A percentile compares a stretch with the other conserved stretches of the same genome.
Evolutionary conservation across 169 alveolate species (phyloP).

Genomic region (Haemoproteus tartakovskyi): DNA sequence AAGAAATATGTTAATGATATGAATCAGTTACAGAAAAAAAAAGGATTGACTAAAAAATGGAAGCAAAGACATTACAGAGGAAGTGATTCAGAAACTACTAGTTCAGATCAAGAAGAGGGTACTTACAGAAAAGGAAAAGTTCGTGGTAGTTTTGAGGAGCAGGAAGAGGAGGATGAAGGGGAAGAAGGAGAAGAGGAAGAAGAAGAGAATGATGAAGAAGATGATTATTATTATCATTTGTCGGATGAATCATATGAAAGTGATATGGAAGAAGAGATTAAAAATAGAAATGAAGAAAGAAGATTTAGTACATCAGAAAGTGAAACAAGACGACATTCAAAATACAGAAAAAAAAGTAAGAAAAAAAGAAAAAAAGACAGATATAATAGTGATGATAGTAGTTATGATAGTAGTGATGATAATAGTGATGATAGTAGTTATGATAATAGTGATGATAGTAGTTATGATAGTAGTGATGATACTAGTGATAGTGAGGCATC

Average conservation of each 20-base stretch:
- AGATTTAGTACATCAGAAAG: neutral
- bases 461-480: too few species aligned
- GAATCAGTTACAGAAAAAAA: neutral
- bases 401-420: too few species aligned
- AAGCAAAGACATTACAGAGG: neutral
- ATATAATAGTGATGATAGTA: too few species aligned
- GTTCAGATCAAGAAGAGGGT: neutral
- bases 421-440: too few species aligned
- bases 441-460: too few species aligned
- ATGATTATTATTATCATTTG: neutral
- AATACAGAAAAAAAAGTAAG: slow-evolving; percentile 2
- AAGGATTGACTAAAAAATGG: neutral
- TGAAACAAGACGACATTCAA: slow-evolving; percentile 20
- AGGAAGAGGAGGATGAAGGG: slow-evolving; percentile 13
- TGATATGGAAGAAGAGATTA: slow-evolving; percentile 12
- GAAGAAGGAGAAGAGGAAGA: neutral
- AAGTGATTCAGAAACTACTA: neutral
- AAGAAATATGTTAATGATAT: neutral
- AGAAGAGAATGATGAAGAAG: slow-evolving; percentile 2
- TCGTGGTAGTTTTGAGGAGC: slow-evolving; percentile 2
- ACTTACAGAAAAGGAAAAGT: neutral
- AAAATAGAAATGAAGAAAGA: neutral
- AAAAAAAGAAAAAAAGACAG: slow-evolving; percentile 4
- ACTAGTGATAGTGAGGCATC: too few species aligned
- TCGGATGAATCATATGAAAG: neutral